These are phyloP conservation scores for Bombardia bombarda DNA, from an alignment of 495 filamentous ascomycete genomes.

Conservation along the genomic window DNA sequence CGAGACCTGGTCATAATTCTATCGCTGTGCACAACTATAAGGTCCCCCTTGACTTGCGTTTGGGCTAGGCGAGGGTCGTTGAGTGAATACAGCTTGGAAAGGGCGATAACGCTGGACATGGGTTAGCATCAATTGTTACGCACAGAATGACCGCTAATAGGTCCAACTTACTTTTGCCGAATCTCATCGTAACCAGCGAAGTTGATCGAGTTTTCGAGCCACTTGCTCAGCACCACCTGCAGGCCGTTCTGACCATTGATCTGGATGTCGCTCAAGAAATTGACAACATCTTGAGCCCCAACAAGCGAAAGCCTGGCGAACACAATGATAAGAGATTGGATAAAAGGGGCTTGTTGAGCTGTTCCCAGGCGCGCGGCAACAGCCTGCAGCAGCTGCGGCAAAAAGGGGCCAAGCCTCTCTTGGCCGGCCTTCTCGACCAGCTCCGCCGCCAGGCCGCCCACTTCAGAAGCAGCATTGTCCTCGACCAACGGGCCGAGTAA, in stretches of 20 bases:
- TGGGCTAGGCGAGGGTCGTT: conserved; percentile 73
- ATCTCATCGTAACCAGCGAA: conserved; percentile 97
- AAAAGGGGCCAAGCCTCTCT: conserved; percentile 80
- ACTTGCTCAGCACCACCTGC: conserved; percentile 82
- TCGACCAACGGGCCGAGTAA: conserved; percentile 73
- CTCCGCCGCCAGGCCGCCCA: conserved; percentile 89
- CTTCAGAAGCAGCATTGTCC: conserved; percentile 89
- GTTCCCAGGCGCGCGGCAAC: conserved; percentile 80
- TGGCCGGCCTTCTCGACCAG: conserved; percentile 89
- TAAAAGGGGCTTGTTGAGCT: conserved; percentile 75
- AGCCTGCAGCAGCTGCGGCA: conserved; percentile 80
- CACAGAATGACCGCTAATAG: background rate
- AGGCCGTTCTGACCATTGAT: conserved; percentile 70
- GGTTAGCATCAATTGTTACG: conserved; percentile 25
- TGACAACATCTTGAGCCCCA: conserved; percentile 80
- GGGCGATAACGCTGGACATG: conserved; percentile 63
- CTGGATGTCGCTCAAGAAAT: conserved; percentile 78
- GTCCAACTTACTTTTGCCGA: conserved; percentile 69
- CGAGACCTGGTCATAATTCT: conserved; percentile 91
- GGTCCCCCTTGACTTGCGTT: conserved; percentile 82
- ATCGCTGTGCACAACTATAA: conserved; percentile 71
- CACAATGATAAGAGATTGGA: conserved; percentile 83
- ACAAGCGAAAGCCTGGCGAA: conserved; percentile 84
- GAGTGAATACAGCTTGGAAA: conserved; percentile 80
- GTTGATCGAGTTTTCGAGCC: conserved; percentile 92